Conservation (phyloP, 2,329 filamentous ascomycete genomes). For the Fusarium palustre region DNA sequence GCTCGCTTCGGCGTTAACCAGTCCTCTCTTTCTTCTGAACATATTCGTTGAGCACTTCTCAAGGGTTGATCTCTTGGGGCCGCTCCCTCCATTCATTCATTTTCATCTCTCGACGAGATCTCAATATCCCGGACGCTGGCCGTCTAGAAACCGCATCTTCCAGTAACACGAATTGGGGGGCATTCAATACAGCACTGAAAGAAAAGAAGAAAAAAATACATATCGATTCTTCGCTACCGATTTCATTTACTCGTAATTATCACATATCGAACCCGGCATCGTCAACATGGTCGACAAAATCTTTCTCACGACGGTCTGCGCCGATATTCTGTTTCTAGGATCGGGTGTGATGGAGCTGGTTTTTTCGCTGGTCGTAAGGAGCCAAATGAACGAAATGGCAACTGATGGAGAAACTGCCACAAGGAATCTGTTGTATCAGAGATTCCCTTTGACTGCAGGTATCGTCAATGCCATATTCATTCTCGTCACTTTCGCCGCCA, state of each 20-base stretch:
- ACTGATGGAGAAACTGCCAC: constrained; percentile 61
- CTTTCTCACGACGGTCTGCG: constrained; percentile 60
- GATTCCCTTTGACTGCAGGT: constrained; percentile 71
- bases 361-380: constrained; percentile 66
- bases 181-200: constrained; percentile 4
- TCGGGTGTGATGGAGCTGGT: constrained; percentile 67
- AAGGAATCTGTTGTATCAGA: constrained; percentile 64
- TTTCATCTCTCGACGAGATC: constrained; percentile 43
- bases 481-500: constrained; percentile 75
- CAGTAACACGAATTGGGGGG: constrained; percentile 4
- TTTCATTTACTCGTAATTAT: constrained; percentile 3
- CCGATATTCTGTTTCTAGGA: constrained; percentile 64
- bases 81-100: constrained; percentile 19
- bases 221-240: constrained; percentile 1
- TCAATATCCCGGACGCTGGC: constrained; percentile 42
- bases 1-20: constrained; percentile 30
- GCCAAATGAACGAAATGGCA: constrained; percentile 57
- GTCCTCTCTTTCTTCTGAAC: constrained; percentile 18
- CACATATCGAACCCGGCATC: not conserved
- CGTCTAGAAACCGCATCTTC: constrained; percentile 37
- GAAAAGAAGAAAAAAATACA: not conserved
- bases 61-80: constrained; percentile 35
- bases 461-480: constrained; percentile 79
- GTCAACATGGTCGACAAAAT: constrained; percentile 66
- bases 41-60: constrained; percentile 18